These are phyloP conservation scores for Viola odorata DNA, from an alignment of 345 rosid species.

Conservation along the genomic window DNA sequence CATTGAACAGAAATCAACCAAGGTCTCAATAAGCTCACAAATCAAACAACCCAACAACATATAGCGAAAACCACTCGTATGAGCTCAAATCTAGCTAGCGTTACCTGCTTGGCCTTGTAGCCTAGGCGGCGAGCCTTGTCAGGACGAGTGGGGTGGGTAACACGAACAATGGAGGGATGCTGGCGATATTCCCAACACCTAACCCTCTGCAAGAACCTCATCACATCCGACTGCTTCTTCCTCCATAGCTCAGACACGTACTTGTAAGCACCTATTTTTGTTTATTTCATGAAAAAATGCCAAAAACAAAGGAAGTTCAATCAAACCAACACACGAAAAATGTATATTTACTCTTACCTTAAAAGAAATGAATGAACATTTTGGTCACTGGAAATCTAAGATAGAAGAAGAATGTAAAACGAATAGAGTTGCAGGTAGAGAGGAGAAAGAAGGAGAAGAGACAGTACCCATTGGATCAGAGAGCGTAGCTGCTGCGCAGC, in stretches of 20 bases:
- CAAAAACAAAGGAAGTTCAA: background rate
- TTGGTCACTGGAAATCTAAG: background rate
- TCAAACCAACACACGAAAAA: background rate
- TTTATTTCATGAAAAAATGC: background rate
- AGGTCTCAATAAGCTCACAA: no score
- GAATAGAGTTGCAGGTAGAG: background rate
- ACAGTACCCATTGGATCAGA: slow-evolving; percentile 19
- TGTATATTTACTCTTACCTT: background rate
- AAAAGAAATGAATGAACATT: background rate
- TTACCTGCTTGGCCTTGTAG: slow-evolving; percentile 97
- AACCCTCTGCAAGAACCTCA: slow-evolving; percentile 94
- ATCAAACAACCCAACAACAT: no score
- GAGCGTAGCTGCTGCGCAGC: slow-evolving; percentile 1
- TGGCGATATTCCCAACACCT: slow-evolving; percentile 99
- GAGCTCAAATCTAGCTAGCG: no score
- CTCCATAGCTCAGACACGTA: slow-evolving; percentile 98
- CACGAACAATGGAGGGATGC: slow-evolving; percentile 88
- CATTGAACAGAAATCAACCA: background rate
- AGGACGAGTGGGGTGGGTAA: slow-evolving; percentile 87
- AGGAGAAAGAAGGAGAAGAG: background rate
- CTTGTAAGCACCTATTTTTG: slow-evolving; percentile 78
- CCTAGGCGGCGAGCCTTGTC: slow-evolving; percentile 96
- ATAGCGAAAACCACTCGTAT: no score
- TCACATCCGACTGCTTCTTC: slow-evolving; percentile 98
- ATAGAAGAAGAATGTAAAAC: background rate